Evolutionary conservation across 805 yeast genomes (phyloP).

Genomic region (Torulaspora indica): DNA sequence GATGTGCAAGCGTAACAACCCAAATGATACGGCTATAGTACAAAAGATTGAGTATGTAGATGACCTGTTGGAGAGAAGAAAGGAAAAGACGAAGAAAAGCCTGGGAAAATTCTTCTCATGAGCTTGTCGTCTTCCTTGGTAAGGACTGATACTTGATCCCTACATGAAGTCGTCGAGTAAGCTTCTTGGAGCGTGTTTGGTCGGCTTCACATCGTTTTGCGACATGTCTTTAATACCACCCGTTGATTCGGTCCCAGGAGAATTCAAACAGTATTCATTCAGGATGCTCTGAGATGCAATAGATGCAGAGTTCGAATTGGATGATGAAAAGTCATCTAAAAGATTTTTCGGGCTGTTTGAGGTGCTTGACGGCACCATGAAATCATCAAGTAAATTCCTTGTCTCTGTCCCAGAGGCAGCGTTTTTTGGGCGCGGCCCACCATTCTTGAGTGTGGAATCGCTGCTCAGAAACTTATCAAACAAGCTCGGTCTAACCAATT

Average conservation of each 20-base stretch:
- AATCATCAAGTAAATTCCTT: constrained; percentile 11
- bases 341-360: constrained; percentile 1
- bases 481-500: constrained; percentile 26
- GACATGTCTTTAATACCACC: neutral
- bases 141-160: neutral
- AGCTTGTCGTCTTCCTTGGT: constrained; percentile 7
- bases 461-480: constrained; percentile 28
- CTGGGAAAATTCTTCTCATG: constrained; percentile 57
- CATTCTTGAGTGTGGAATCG: constrained; percentile 1
- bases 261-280: constrained; percentile 1
- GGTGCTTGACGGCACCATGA: neutral
- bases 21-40: constrained; percentile 47
- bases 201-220: neutral
- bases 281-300: constrained; percentile 5
- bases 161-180: constrained; percentile 36
- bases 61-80: constrained; percentile 39
- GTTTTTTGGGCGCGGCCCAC: neutral
- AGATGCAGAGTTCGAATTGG: constrained; percentile 2
- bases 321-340: constrained; percentile 12
- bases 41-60: constrained; percentile 44
- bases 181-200: constrained; percentile 24
- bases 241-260: neutral
- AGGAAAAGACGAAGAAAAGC: constrained; percentile 48
- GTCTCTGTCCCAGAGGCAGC: constrained; percentile 1
- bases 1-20: constrained; percentile 42